Percentiles rank a stretch among this genome's conserved stretches.
Evolutionary conservation across 1,284 basidiomycete genomes (phyloP).

Genomic region (Irpex lacteus): DNA sequence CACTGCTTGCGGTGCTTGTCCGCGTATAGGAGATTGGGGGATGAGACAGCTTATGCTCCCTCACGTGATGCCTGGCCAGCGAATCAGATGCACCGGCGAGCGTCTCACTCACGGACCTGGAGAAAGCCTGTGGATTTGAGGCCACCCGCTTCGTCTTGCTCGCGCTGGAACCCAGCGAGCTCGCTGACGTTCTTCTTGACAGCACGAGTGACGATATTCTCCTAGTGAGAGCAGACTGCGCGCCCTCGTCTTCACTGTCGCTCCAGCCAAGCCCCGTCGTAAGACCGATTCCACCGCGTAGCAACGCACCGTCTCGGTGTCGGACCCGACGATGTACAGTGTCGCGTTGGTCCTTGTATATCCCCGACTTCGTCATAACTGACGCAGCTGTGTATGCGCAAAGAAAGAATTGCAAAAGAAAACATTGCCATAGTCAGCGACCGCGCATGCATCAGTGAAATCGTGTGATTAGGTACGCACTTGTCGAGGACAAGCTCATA

Average conservation of each 20-base stretch:
- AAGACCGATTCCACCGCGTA: constrained; percentile 71
- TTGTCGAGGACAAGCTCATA: constrained; percentile 26
- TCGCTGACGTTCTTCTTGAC: constrained; percentile 34
- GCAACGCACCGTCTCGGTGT: constrained; percentile 68
- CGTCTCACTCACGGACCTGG: constrained; percentile 30
- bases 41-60: constrained; percentile 15
- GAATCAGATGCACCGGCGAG: constrained; percentile 9
- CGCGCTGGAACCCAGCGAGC: constrained; percentile 22
- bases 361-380: constrained; percentile 49
- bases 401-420: neutral
- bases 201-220: constrained; percentile 58
- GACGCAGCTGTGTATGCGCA: constrained; percentile 27
- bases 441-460: neutral
- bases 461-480: constrained; percentile 12
- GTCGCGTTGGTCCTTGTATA: constrained; percentile 64
- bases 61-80: constrained; percentile 13
- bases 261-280: constrained; percentile 85
- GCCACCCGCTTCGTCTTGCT: neutral
- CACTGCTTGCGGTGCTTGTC: constrained; percentile 21
- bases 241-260: constrained; percentile 82
- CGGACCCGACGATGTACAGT: constrained; percentile 59
- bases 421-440: neutral
- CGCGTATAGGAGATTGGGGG: constrained; percentile 29
- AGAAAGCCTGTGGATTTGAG: constrained; percentile 23
- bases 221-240: constrained; percentile 68